Percentiles rank a stretch among this genome's conserved stretches.
phyloP scores from a whole-genome alignment of 306 rosid species.

The Gynostemma pentaphyllum region DNA sequence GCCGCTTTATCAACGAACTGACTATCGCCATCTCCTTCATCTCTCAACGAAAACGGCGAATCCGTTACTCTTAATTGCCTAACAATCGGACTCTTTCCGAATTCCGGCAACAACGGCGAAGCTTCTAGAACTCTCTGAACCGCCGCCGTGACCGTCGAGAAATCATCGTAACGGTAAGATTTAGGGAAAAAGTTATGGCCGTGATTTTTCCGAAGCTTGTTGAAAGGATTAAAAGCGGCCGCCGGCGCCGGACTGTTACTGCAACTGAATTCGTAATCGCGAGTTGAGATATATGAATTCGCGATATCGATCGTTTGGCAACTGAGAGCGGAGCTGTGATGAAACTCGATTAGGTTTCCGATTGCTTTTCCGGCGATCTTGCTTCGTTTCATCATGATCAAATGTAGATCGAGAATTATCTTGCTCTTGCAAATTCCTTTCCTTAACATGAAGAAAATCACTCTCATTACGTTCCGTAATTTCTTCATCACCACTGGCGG shows the following conservation, averaged over 20 bases:
- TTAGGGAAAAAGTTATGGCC: constrained; percentile 17
- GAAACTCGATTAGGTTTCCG: constrained; percentile 31
- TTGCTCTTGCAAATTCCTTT: constrained; percentile 65
- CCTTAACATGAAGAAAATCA: constrained; percentile 45
- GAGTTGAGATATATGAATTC: constrained; percentile 39
- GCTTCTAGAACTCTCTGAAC: constrained; percentile 56
- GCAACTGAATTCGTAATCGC: constrained; percentile 92
- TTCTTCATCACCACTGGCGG: constrained; percentile 45
- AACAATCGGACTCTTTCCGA: constrained; percentile 59
- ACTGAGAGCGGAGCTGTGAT: constrained; percentile 32
- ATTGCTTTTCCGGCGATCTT: constrained; percentile 63
- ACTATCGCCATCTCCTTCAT: constrained; percentile 40
- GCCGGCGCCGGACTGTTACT: constrained; percentile 68
- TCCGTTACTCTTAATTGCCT: constrained; percentile 68
- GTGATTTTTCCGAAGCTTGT: constrained; percentile 23
- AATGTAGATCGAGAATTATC: constrained; percentile 30
- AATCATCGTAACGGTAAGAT: constrained; percentile 34
- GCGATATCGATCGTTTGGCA: constrained; percentile 36
- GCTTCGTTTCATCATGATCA: constrained; percentile 53
- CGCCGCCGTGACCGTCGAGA: constrained; percentile 27
- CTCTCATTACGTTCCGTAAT: constrained; percentile 44
- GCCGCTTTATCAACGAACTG: constrained; percentile 49
- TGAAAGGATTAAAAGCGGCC: constrained; percentile 19
- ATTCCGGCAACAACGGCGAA: constrained; percentile 73
- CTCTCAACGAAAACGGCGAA: constrained; percentile 74